Percentiles rank a stretch among this genome's conserved stretches.
Evolutionary conservation across 768 basidiomycete genomes (phyloP).

Genomic region (Podaxis sp.): DNA sequence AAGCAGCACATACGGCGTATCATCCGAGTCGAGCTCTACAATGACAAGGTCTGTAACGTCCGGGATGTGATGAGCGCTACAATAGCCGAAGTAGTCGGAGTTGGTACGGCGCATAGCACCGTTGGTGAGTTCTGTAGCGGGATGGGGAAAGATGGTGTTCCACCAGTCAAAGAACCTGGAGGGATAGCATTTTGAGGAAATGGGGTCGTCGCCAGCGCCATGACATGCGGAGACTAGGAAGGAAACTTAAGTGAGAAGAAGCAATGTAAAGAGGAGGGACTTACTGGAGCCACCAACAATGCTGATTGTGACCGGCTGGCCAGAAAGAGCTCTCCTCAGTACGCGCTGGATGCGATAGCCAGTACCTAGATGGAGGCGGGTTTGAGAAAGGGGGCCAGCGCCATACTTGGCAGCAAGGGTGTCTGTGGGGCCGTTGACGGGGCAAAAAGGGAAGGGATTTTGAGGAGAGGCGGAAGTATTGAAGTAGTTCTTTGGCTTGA

Average conservation of each 20-base stretch:
- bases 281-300: conserved; percentile 85
- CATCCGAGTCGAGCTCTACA: conserved; percentile 91
- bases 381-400: conserved; percentile 67
- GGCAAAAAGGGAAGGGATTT: conserved; percentile 91
- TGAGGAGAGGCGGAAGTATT: conserved; percentile 55
- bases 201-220: conserved; percentile 88
- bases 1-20: conserved; percentile 63
- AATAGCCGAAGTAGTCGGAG: conserved; percentile 94
- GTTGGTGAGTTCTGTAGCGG: conserved; percentile 96
- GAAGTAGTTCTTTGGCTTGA: conserved; percentile 80
- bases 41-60: conserved; percentile 94
- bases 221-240: conserved; percentile 85
- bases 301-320: conserved; percentile 86
- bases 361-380: conserved; percentile 74
- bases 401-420: conserved; percentile 79
- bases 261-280: conserved; percentile 17
- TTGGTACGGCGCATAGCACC: conserved; percentile 92
- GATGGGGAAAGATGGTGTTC: conserved; percentile 97
- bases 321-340: conserved; percentile 78
- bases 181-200: conserved; percentile 85
- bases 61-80: conserved; percentile 89
- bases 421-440: conserved; percentile 81
- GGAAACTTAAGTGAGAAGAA: conserved; percentile 9
- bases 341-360: conserved; percentile 81
- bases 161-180: conserved; percentile 97